Evolutionary conservation across 768 basidiomycete species (phyloP), one percentile per base, ranked within the genome.

Genomic region (Rhizopogon roseolus): DNA sequence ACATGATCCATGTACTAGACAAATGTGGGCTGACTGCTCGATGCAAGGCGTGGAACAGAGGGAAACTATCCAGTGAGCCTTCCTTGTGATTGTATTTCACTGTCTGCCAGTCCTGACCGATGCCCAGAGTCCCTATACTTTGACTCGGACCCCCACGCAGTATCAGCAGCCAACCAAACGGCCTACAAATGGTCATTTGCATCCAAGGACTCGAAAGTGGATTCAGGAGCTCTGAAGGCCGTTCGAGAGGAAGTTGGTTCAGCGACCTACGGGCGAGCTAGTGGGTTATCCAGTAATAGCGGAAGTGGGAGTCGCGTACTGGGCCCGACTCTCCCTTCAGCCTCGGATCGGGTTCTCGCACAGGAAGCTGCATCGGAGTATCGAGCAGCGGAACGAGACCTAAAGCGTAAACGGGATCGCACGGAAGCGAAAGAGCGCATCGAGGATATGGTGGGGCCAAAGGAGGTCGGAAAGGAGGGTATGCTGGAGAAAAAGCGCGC

Each of bases 181-280:
- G 82, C 79, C 0, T 93, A 92, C 70, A 93, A 90, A 71, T 95
- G 93, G 93, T 81, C 82, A 0, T 94, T 95, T 63, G 84, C 86
- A 3, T 79, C 82, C 17, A 88, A 89, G 53, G 64, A 72, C 3
- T 81, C 80, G 17, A 74, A 75, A n/a, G 77, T 75, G 0, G 88
- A 92, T 36, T 68, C 66, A 11, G 77, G 77, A 1, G 81, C 84
- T 0, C 66, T 91, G n/a, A 77, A 76, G 13, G 70, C 73, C 16
- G 80, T 81, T 1, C 81, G 86, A 25, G 79, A 79, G 52, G 77
- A 81, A 50, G 85, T 93, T 4, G 73, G 68, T 43, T 72, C 67
- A 2, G 73, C 74, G 1, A 81, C 78, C 1, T 70, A 77, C 55
- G 67, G 61, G 37, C 39, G 34, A 58, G 19, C 53, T 41, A 57